Base-by-base conservation (phyloP, 805 yeast species). In the Ogataea glucozyma region DNA sequence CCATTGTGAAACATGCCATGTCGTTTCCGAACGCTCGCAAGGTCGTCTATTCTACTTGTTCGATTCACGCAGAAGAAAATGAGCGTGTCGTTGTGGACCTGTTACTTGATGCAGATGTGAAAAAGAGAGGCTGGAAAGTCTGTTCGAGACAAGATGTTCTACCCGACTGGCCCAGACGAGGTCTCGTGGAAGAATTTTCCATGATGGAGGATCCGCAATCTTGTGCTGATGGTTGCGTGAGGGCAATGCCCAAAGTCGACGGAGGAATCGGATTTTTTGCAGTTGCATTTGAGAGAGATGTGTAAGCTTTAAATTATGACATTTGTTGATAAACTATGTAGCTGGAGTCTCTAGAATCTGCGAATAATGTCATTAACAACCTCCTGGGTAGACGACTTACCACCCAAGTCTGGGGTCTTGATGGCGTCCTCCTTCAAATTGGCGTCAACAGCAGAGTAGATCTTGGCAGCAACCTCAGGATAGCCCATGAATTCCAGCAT, bases 241-340 rank as follows among this genome's bases (percentile, higher is more conserved):
- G 99, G 52, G 85, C 90, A 0, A 66, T 81, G 31, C 96, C 97
- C 1, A 83, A 79, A 48, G 84, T 76, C 32, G 99, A 93, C 61
- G 99, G 98, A 22, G 99, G 99, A n/a, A 93, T 93, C 55, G 99
- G 99, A 0, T 93, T 93, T 61, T 93, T 93, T 65, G 98, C 97
- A 0, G 98, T 90, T 1, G 83, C 93, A 43, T 91, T 93, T 61
- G 85, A 86, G 49, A 73, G 85, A 49, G 44, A 46, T 20, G n/a
- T 43, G 11, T 27, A 18, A 17, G 19, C 16, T 21, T 17, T 18
- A 16, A 19, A 31, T 20, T 24, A 16, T 26, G 23, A 31, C 17
- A 34, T 29, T 21, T 27, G 19, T 26, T 12, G 8, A 17, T 26
- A 27, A 14, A n/a, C 16, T 14, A 17, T 31, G n/a, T n/a, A n/a